Base-by-base conservation (phyloP, 176 grass and related monocot genomes). In the Paspalum vaginatum region DNA sequence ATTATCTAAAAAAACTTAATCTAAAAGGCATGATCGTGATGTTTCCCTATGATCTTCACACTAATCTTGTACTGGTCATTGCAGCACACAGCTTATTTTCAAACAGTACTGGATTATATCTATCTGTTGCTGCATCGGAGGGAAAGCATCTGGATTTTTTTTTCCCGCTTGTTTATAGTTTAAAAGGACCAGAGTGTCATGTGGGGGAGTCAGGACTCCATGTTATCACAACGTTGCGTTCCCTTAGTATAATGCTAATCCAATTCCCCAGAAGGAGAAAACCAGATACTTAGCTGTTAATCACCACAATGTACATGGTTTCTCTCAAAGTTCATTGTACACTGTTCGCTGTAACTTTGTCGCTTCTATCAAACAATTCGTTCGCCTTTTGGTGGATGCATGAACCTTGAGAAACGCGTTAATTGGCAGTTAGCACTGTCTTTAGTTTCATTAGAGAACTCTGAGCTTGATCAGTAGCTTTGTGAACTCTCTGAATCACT, bases 131-230 rank as follows among this genome's bases (percentile, higher is more conserved):
- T 66, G 72, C 78, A 73, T 47, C 82, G 40, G 79, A 71, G 67
- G 79, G 67, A 76, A 79, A 79, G 79, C 83, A 90, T 90, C 79
- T 90, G 79, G 88, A 86, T 86, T 83, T 68, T 16, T 82, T 72
- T 66, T 46, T 32, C 67, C 67, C 74, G 53, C 63, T 54, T 62
- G 10, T 27, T 68, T 13, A 21, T 68, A 45, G 39, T 52, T 80
- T 84, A 27, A 48, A 63, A 85, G 56, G 62, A 84, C 72, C 11
- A 52, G 5, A 43, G 78, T 68, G 55, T 54, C 88, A 90, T 86
- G 88, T 90, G 83, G 20, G 72, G 32, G 21, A 74, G 74, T 78
- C 74, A 90, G 83, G 14, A 79, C 44, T 83, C 44, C 88, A 83
- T 66, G 88, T 73, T 82, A 68, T 52, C 18, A 21, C 24, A 45